Base-by-base conservation (phyloP, 2,329 filamentous ascomycete species). In the Pseudonectria foliicola region DNA sequence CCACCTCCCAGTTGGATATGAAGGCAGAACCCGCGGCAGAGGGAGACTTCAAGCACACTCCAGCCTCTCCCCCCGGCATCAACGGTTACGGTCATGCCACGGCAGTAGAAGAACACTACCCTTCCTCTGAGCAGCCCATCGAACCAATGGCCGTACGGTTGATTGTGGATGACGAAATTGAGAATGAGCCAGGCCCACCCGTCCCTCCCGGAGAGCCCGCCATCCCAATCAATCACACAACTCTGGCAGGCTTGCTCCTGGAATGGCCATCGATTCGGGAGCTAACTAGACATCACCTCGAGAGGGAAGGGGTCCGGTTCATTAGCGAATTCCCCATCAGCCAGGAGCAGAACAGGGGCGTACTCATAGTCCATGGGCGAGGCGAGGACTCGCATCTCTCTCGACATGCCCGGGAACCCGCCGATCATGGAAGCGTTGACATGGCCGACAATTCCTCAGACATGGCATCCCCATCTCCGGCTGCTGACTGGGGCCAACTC, bases 201-300 rank as follows among this genome's bases (percentile, higher is more conserved):
- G 70, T 75, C 6, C 64, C 61, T 10, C 71, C 72, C 1, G 78
- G 77, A 30, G 72, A 79, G 45, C 74, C 84, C 11, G 76, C 82
- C 2, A 85, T 94, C 37, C 85, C 87, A 1, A 75, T 80, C 18
- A 85, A 94, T 46, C 90, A 96, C 53, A 93, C 86, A 0, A 95
- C 89, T 1, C 77, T 87, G n/a, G 88, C 88, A 1, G 85, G 92
- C 33, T 76, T 88, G 43, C 67, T 96, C 13, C 65, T 96, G 18
- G 70, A 74, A 30, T 88, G 83, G 79, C 73, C 73, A 0, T 73
- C 79, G 0, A 86, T 92, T 35, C 62, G 69, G 54, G 63, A 71
- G 42, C 55, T 95, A 53, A 77, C 85, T 24, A 67, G 54, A 41
- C 61, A 59, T 31, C 65, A 67, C 16, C 56, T 78, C 35, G 59